Percentiles rank a stretch among this genome's conserved stretches.
Evolutionary conservation across 2,329 filamentous ascomycete species (phyloP).

Genomic region (Sporothrix euskadiensis): DNA sequence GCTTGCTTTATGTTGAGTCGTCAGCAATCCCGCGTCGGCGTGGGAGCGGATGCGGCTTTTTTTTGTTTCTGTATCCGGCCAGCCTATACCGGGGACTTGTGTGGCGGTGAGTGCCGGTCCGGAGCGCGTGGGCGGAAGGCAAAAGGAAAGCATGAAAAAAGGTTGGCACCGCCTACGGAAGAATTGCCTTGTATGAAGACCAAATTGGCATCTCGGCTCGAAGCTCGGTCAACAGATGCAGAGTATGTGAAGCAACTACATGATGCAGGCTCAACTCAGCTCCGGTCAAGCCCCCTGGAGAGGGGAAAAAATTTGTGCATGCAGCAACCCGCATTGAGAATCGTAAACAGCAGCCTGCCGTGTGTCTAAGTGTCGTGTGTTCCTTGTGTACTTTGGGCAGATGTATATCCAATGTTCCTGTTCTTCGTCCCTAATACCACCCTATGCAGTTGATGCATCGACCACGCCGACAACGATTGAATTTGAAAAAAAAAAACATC

Average conservation of each 20-base stretch:
- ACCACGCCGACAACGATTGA: neutral
- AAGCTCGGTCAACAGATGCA: neutral
- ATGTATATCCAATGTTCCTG: neutral
- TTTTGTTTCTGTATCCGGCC: neutral
- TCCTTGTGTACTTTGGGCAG: neutral
- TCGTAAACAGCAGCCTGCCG: neutral
- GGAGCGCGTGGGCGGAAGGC: neutral
- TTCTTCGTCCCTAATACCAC: neutral
- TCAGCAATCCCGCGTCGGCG: conserved; percentile 9
- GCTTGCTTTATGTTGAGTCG: neutral
- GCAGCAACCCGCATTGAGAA: neutral
- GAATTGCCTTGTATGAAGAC: neutral
- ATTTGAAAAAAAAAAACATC: neutral
- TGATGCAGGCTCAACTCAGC: neutral
- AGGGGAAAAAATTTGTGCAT: neutral
- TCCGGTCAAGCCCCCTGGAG: neutral
- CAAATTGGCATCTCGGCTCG: conserved; percentile 1
- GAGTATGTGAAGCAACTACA: neutral
- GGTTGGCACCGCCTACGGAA: neutral
- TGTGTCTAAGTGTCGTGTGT: conserved; percentile 18
- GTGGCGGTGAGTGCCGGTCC: conserved; percentile 11
- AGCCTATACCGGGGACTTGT: neutral
- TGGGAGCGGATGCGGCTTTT: neutral
- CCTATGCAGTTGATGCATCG: neutral
- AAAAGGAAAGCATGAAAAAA: too few species aligned